Base-by-base conservation (phyloP, 2,329 filamentous ascomycete genomes). In the Exophiala xenobiotica region DNA sequence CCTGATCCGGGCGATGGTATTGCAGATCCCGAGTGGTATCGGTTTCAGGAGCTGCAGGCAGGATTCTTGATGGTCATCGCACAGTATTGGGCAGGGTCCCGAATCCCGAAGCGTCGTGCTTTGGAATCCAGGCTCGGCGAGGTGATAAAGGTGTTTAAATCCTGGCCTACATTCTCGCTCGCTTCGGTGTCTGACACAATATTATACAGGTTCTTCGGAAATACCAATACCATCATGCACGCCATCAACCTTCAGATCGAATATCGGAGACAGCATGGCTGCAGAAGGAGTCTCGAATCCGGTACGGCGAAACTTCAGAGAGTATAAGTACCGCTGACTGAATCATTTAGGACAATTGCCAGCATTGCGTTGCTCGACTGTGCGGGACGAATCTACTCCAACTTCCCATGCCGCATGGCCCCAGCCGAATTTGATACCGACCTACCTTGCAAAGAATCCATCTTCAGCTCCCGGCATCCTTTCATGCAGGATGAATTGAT, bases 61-160 rank as follows among this genome's bases (percentile, higher is more conserved):
- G 72, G 70, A 1, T 68, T 71, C 46, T 53, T 75, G 42, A 72
- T 74, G 46, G 61, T 69, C 0, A 57, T 70, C 42, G 63, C 66
- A 1, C 73, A 75, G 49, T 75, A 74, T 52, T 75, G 73, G 73
- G 67, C 69, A 3, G 73, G 73, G 4, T 67, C 62, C 44, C 65
- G 59, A 4, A 52, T 64, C 4, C 66, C 71, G 2, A 67, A 68
- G 24, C 70, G 69, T 55, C 66, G 73, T 6, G 69, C 66, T 2
- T 70, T 74, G 65, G 72, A 75, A 55, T 67, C 61, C 35, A 67
- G 71, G n/a, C 73, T 74, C 44, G 67, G 67, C 46, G 67, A 71
- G 44, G 61, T 74, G 9, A 61, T 74, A 37, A 71, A 70, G 59
- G 71, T 71, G 61, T 46, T 16, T 29, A 5, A 18, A 22, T 16